Conservation (phyloP, 805 yeast species). For the Helenozyma baotianmanensis region DNA sequence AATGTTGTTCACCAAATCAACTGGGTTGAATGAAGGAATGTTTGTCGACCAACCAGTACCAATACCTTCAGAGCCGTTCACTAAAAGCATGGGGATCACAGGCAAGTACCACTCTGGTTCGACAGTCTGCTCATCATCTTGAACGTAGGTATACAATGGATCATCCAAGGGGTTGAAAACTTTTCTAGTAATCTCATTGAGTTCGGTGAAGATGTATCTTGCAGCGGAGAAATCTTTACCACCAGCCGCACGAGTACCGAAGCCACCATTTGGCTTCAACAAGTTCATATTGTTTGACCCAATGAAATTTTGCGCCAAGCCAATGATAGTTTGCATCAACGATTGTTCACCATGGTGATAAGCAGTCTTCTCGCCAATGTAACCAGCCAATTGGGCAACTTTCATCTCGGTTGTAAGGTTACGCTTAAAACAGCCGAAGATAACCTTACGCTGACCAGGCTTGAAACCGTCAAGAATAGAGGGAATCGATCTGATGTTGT, state of each 20-base stretch:
- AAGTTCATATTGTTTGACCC: constrained; percentile 88
- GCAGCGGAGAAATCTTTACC: constrained; percentile 99
- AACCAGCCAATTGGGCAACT: constrained; percentile 88
- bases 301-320: constrained; percentile 90
- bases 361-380: constrained; percentile 81
- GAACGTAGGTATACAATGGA: constrained; percentile 70
- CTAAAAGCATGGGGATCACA: constrained; percentile 88
- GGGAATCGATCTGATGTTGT: constrained; percentile 92
- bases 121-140: constrained; percentile 89
- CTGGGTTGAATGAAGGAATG: constrained; percentile 86
- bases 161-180: constrained; percentile 79
- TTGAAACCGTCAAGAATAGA: constrained; percentile 91
- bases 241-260: constrained; percentile 94
- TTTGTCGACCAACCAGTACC: constrained; percentile 99
- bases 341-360: constrained; percentile 96
- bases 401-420: constrained; percentile 74
- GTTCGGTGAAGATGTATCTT: constrained; percentile 89
- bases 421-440: constrained; percentile 82
- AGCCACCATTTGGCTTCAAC: constrained; percentile 87
- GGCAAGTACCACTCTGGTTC: constrained; percentile 97
- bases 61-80: constrained; percentile 96
- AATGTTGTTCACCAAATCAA: constrained; percentile 72
- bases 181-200: constrained; percentile 67
- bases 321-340: constrained; percentile 83
- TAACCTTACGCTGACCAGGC: constrained; percentile 94